Percentiles rank a stretch among this genome's conserved stretches.
phyloP scores from a whole-genome alignment of 2,329 filamentous ascomycete species.

The Akanthomyces muscarius region DNA sequence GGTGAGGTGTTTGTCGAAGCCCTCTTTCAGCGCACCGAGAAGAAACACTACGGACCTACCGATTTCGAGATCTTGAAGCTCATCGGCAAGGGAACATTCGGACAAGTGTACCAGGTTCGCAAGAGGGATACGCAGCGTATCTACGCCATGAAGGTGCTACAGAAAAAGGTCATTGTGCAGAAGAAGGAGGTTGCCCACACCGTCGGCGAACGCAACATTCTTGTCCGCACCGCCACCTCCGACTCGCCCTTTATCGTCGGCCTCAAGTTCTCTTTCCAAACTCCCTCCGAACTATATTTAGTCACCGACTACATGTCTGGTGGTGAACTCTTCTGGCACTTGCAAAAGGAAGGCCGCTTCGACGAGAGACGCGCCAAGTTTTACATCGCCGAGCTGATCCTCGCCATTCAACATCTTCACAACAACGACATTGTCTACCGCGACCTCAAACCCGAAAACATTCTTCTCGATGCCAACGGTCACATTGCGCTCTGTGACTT shows the following conservation, averaged over 20 bases:
- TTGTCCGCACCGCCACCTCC: conserved; percentile 91
- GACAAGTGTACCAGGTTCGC: conserved; percentile 95
- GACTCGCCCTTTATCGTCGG: conserved; percentile 98
- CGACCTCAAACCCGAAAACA: conserved; percentile 96
- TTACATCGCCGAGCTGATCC: conserved; percentile 95
- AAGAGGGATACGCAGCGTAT: conserved; percentile 96
- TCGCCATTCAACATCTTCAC: conserved; percentile 92
- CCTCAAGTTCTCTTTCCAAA: conserved; percentile 98
- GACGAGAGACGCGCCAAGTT: conserved; percentile 94
- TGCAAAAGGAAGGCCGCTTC: conserved; percentile 95
- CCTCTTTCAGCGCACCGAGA: conserved; percentile 79
- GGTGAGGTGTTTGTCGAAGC: conserved; percentile 89
- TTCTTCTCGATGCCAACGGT: conserved; percentile 91
- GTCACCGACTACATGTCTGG: conserved; percentile 99
- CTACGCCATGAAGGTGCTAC: conserved; percentile 98
- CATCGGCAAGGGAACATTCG: conserved; percentile 97
- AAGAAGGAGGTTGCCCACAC: conserved; percentile 99
- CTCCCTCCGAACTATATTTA: conserved; percentile 92
- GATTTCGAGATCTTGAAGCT: conserved; percentile 96
- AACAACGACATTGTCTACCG: conserved; percentile 97
- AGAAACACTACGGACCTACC: conserved; percentile 87
- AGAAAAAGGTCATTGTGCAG: conserved; percentile 99
- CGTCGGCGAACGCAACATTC: conserved; percentile 92
- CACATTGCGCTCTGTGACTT: conserved; percentile 98
- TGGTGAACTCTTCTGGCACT: conserved; percentile 96